Conservation (phyloP, 495 filamentous ascomycete genomes). For the Achaetomiella virescens region DNA sequence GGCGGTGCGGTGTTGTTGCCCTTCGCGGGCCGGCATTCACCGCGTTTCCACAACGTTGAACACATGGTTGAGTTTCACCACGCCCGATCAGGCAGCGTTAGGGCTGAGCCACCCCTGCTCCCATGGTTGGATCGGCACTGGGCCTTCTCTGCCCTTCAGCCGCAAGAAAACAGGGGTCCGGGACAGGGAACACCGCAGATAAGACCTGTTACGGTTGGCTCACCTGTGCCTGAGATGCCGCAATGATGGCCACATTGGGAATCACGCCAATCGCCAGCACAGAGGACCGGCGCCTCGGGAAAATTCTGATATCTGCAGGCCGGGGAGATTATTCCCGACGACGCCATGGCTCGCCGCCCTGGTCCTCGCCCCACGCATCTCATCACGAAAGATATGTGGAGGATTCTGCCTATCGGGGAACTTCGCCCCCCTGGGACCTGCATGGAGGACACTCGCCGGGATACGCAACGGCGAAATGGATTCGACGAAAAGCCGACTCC, state of each 20-base stretch:
- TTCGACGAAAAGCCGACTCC: too few species aligned
- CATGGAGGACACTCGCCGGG: background rate
- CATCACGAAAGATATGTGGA: background rate
- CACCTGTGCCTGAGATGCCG: constrained; percentile 2
- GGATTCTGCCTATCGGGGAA: background rate
- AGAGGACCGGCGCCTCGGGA: background rate
- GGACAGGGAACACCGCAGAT: background rate
- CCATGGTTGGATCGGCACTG: background rate
- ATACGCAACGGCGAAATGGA: too few species aligned
- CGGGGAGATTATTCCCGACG: constrained; percentile 1
- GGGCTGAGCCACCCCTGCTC: constrained; percentile 7
- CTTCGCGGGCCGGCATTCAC: too few species aligned
- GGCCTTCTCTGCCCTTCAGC: background rate
- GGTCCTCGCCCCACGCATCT: background rate
- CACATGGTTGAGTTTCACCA: background rate
- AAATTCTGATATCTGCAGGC: background rate
- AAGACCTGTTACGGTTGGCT: background rate
- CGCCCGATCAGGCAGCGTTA: background rate
- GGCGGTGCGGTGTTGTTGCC: too few species aligned
- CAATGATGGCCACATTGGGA: constrained; percentile 12
- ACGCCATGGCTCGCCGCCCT: background rate
- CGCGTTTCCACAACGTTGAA: too few species aligned
- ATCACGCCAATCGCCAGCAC: background rate
- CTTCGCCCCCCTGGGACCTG: constrained; percentile 10
- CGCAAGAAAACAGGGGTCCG: too few species aligned